Conservation (phyloP, 768 basidiomycete species). For the Tricholoma hemisulphureum region DNA sequence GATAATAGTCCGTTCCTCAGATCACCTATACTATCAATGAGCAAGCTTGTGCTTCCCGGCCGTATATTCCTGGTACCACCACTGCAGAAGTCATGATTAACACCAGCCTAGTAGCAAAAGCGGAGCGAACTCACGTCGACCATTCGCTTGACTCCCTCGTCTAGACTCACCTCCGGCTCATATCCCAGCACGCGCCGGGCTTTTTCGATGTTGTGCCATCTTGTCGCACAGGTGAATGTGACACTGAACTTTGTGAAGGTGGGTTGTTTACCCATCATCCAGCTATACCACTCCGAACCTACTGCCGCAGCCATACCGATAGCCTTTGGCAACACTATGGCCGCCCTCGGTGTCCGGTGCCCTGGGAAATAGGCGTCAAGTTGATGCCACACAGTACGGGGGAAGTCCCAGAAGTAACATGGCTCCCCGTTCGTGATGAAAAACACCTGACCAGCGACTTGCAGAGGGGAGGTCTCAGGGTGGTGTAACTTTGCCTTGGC, state of each 20-base stretch:
- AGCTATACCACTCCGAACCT: conserved; percentile 70
- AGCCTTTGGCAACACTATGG: conserved; percentile 53
- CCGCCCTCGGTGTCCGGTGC: conserved; percentile 37
- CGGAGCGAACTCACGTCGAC: conserved; percentile 57
- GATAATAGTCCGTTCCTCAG: not conserved
- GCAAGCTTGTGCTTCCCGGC: conserved; percentile 40
- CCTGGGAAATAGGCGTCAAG: conserved; percentile 62
- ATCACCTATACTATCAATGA: conserved; percentile 22
- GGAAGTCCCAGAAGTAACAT: conserved; percentile 94
- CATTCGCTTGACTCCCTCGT: conserved; percentile 81
- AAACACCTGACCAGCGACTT: conserved; percentile 91
- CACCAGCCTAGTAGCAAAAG: not conserved
- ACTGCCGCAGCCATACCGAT: conserved; percentile 73
- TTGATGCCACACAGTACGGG: conserved; percentile 73
- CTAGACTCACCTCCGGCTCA: conserved; percentile 84
- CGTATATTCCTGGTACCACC: conserved; percentile 46
- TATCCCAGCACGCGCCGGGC: conserved; percentile 89
- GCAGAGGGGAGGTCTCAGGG: conserved; percentile 53
- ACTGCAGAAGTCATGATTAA: conserved; percentile 26
- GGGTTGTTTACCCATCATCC: conserved; percentile 74
- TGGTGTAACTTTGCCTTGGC: conserved; percentile 46
- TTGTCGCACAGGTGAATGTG: conserved; percentile 69
- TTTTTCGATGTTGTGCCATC: conserved; percentile 95
- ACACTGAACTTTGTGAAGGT: conserved; percentile 87
- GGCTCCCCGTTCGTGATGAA: conserved; percentile 98